Percentiles rank a stretch among this genome's conserved stretches.
Evolutionary conservation across 352 stramenopile genomes (phyloP).

Genomic region (Thraustotheca clavata): DNA sequence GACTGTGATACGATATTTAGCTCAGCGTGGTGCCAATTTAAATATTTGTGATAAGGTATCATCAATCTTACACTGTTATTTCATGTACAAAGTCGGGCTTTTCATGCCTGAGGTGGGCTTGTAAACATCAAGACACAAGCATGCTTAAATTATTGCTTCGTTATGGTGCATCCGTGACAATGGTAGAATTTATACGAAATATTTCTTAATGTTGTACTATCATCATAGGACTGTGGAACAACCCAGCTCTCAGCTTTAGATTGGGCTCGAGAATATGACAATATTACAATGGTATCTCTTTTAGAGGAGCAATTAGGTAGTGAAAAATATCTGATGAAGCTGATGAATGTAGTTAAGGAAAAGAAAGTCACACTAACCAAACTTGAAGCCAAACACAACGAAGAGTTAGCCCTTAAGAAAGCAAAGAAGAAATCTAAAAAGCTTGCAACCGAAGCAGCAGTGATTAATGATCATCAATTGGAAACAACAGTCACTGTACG

Average conservation of each 20-base stretch:
- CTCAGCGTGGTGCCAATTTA: neutral
- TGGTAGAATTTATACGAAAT: neutral
- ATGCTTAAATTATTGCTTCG: neutral
- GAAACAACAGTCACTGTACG: neutral
- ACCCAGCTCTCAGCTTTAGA: slow-evolving; percentile 7
- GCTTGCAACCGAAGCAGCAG: neutral
- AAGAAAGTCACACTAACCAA: neutral
- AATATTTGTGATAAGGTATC: slow-evolving; percentile 13
- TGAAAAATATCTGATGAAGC: neutral
- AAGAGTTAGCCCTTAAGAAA: neutral
- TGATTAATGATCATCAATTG: neutral
- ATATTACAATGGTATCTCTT: slow-evolving; percentile 6
- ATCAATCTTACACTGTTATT: neutral
- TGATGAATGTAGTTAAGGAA: slow-evolving; percentile 6
- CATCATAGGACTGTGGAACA: neutral
- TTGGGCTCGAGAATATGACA: slow-evolving; percentile 10
- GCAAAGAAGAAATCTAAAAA: neutral
- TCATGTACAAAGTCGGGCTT: neutral
- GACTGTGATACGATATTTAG: slow-evolving; percentile 1
- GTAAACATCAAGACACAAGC: slow-evolving; percentile 2
- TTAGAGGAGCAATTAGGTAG: neutral
- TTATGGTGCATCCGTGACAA: slow-evolving; percentile 1
- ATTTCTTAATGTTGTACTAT: neutral
- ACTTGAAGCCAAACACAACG: neutral
- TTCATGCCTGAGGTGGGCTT: slow-evolving; percentile 16